Conservation (phyloP, 306 rosid species). For the Clitoria ternatea region DNA sequence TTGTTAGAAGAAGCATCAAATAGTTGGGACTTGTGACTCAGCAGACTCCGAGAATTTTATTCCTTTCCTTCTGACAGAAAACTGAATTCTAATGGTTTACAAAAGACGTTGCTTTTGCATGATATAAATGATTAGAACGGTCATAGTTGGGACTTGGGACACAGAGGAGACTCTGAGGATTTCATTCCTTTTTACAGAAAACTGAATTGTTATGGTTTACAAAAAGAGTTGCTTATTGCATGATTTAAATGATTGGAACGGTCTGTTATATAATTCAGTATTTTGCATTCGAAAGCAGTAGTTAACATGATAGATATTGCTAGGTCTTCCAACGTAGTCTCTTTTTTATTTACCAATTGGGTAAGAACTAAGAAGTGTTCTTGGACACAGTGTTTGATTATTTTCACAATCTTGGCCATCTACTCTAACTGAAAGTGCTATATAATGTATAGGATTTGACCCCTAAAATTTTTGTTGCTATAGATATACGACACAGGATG, state of each 20-base stretch:
- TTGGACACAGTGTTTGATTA: neutral
- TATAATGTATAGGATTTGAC: neutral
- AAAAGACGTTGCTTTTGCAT: constrained; percentile 1
- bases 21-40: neutral
- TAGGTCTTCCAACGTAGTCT: neutral
- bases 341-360: neutral
- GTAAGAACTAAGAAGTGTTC: neutral
- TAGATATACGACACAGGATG: neutral
- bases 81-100: constrained; percentile 3
- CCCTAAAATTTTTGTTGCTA: neutral
- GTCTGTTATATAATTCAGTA: neutral
- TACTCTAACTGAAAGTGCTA: neutral
- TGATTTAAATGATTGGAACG: neutral
- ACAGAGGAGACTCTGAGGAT: neutral
- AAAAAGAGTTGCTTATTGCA: constrained; percentile 3
- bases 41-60: neutral
- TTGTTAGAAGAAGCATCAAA: neutral
- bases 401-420: neutral
- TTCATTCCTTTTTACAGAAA: neutral
- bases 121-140: neutral
- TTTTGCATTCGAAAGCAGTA: neutral
- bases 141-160: neutral
- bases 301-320: neutral
- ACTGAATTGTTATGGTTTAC: neutral
- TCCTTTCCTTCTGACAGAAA: constrained; percentile 7